phyloP scores from a whole-genome alignment of 176 grass and related monocot species.

The Carex cristatella region DNA sequence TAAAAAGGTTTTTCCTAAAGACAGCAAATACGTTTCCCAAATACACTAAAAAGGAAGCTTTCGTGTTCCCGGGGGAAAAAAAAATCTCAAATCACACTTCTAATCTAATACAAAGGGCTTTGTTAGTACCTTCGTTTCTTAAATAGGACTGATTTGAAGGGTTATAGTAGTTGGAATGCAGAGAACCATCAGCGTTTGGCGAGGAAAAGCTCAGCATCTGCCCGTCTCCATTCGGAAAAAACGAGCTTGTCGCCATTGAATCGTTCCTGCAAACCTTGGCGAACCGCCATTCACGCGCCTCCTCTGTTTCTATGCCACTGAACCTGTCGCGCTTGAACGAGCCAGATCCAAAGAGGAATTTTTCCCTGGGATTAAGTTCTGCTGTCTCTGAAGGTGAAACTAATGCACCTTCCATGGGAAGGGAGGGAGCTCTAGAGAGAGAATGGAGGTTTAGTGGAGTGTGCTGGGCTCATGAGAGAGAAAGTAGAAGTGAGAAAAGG shows the following conservation, averaged over 20 bases:
- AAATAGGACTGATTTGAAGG: conserved; percentile 31
- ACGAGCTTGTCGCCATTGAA: conserved; percentile 42
- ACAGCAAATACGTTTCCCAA: not conserved
- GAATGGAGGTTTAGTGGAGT: not conserved
- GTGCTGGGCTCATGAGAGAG: conserved; percentile 4
- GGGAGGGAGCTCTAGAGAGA: not conserved
- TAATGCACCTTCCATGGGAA: conserved; percentile 16
- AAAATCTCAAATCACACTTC: conserved; percentile 7
- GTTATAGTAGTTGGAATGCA: conserved; percentile 59
- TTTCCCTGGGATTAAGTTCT: conserved; percentile 19
- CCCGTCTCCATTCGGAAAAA: conserved; percentile 45
- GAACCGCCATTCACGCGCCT: conserved; percentile 31
- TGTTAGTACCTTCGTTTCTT: conserved; percentile 31
- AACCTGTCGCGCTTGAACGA: conserved; percentile 58
- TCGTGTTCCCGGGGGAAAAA: not conserved
- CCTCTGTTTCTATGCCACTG: conserved; percentile 22
- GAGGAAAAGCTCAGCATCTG: conserved; percentile 95
- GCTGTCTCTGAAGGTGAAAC: conserved; percentile 22
- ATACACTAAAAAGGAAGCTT: conserved; percentile 3
- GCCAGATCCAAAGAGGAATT: conserved; percentile 51
- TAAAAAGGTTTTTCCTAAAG: not conserved
- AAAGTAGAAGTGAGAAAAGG: not conserved
- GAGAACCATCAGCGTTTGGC: conserved; percentile 25
- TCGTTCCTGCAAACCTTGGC: conserved; percentile 48
- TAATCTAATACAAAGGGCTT: conserved; percentile 30